Evolutionary conservation across 2,329 filamentous ascomycete species (phyloP).

Genomic region (Tympanopsis confertula): DNA sequence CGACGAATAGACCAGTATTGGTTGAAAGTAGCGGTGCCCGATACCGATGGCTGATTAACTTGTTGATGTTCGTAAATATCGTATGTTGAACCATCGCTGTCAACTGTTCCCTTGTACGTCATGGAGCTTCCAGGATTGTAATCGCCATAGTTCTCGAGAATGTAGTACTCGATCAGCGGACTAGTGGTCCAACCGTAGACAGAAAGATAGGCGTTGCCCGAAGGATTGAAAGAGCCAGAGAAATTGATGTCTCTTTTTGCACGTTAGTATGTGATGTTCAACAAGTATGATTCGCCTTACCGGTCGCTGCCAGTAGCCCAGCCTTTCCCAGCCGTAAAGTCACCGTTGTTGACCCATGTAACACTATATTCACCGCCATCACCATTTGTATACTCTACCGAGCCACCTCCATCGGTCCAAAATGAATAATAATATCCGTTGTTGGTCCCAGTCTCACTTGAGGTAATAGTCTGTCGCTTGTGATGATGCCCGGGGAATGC

Average conservation of each 20-base stretch:
- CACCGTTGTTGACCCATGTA: conserved; percentile 31
- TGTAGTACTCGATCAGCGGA: conserved; percentile 24
- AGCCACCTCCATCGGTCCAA: conserved; percentile 41
- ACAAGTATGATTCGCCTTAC: conserved; percentile 9
- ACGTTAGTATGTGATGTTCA: conserved; percentile 6
- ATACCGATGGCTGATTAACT: conserved; percentile 23
- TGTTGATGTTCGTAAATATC: conserved; percentile 21
- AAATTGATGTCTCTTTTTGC: conserved; percentile 33
- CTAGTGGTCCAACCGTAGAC: conserved; percentile 31
- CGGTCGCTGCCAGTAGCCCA: conserved; percentile 27
- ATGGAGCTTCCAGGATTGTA: conserved; percentile 16
- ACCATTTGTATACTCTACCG: conserved; percentile 42
- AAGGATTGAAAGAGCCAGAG: conserved; percentile 30
- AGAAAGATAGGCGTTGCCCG: conserved; percentile 30
- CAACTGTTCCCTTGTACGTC: conserved; percentile 18
- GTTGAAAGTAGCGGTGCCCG: conserved; percentile 23
- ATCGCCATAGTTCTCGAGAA: conserved; percentile 18
- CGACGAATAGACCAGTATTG: conserved; percentile 28
- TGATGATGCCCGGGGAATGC: too few relatives aligned
- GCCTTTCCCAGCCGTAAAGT: conserved; percentile 37
- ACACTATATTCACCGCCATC: conserved; percentile 35
- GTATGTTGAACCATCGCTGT: conserved; percentile 21
- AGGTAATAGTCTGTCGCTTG: conserved; percentile 24
- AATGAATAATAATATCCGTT: conserved; percentile 49
- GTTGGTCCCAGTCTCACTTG: conserved; percentile 34